These are phyloP conservation scores for Albatrellus sp. DNA, from an alignment of 1,284 basidiomycete genomes.

Conservation along the genomic window DNA sequence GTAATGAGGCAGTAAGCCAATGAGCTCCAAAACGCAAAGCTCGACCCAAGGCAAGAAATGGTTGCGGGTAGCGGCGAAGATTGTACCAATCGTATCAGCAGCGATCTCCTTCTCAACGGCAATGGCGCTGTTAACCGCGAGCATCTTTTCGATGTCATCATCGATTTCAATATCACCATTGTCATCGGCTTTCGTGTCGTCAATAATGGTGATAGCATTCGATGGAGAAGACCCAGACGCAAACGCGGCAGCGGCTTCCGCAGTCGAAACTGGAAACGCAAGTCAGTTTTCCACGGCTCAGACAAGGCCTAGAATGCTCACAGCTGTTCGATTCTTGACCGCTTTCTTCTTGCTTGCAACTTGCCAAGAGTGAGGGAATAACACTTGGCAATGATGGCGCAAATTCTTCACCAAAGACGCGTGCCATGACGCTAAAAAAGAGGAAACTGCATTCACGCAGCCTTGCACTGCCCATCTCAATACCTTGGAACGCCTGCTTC, in stretches of 20 bases:
- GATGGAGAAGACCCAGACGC: constrained; percentile 62
- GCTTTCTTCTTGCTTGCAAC: constrained; percentile 79
- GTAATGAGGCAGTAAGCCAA: constrained; percentile 81
- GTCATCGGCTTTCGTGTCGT: constrained; percentile 30
- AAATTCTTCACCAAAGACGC: constrained; percentile 93
- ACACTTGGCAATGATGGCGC: constrained; percentile 79
- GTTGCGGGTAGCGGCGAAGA: constrained; percentile 75
- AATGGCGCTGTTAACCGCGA: constrained; percentile 92
- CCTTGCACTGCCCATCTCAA: constrained; percentile 79
- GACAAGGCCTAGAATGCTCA: constrained; percentile 16
- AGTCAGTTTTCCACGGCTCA: constrained; percentile 1
- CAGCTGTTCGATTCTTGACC: constrained; percentile 44
- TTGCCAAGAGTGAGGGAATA: constrained; percentile 77
- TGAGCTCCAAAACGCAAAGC: constrained; percentile 69
- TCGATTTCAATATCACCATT: constrained; percentile 66
- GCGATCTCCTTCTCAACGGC: constrained; percentile 99
- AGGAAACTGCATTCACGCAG: constrained; percentile 95
- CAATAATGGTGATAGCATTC: constrained; percentile 50
- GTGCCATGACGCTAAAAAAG: constrained; percentile 97
- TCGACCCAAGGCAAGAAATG: constrained; percentile 90
- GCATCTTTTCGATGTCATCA: constrained; percentile 75
- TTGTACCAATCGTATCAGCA: constrained; percentile 88
- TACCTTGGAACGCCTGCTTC: constrained; percentile 88
- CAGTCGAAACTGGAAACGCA: constrained; percentile 28
- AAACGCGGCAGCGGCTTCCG: constrained; percentile 45